Conservation (phyloP, 169 alveolate genomes). For the Plasmodium falciparum region DNA sequence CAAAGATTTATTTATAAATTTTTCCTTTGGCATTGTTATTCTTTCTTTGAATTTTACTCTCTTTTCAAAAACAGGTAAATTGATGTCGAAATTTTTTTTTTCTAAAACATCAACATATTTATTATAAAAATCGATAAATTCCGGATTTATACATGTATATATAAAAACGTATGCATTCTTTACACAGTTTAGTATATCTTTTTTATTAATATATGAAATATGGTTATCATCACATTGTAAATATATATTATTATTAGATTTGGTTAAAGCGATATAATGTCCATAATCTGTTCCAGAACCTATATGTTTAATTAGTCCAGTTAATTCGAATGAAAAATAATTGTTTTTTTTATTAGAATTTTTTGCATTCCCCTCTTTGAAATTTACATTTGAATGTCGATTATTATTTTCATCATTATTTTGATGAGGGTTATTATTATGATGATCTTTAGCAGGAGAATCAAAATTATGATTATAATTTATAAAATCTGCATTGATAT, state of each 20-base stretch:
- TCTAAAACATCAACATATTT: constrained; percentile 59
- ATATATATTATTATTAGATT: constrained; percentile 58
- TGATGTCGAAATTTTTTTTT: constrained; percentile 57
- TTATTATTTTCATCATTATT: background rate
- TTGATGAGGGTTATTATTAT: no score
- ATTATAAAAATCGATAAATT: constrained; percentile 54
- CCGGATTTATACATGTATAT: constrained; percentile 54
- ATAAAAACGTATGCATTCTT: constrained; percentile 69
- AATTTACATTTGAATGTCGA: background rate
- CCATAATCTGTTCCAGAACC: constrained; percentile 75
- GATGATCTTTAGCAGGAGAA: no score
- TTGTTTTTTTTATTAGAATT: background rate
- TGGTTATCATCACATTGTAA: constrained; percentile 63
- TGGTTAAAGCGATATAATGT: constrained; percentile 57
- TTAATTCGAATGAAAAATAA: constrained; percentile 47
- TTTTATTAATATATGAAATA: constrained; percentile 39
- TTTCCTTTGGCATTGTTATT: constrained; percentile 68
- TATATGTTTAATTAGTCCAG: constrained; percentile 59
- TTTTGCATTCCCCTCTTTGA: background rate
- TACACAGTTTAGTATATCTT: constrained; percentile 42
- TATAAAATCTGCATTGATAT: no score
- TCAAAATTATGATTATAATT: no score
- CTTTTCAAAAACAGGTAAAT: constrained; percentile 64
- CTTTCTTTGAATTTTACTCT: constrained; percentile 64
- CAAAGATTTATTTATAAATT: constrained; percentile 37